Conservation (phyloP, 768 basidiomycete species). For the Termitomyces sp. region DNA sequence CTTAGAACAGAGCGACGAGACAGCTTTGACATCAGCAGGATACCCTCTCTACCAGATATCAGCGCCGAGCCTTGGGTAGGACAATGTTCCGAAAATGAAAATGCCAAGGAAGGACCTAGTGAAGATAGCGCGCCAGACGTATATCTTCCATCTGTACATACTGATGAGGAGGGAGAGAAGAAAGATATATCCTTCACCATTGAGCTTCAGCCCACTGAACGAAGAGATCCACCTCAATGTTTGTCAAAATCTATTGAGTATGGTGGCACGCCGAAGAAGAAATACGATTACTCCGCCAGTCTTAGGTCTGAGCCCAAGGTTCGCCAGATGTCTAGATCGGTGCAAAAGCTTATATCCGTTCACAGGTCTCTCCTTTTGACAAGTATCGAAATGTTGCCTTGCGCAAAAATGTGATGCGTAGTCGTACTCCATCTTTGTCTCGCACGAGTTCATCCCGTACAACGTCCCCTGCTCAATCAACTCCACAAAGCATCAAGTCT, state of each 20-base stretch:
- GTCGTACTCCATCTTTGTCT: conserved; percentile 63
- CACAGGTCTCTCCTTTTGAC: conserved; percentile 53
- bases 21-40: conserved; percentile 57
- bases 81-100: conserved; percentile 30
- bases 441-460: conserved; percentile 52
- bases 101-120: conserved; percentile 33
- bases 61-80: conserved; percentile 23
- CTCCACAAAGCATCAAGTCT: conserved; percentile 53
- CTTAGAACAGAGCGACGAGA: conserved; percentile 27
- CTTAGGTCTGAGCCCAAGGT: conserved; percentile 60
- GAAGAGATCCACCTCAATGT: conserved; percentile 45
- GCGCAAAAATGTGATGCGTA: conserved; percentile 43
- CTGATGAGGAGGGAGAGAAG: conserved; percentile 25
- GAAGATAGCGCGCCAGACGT: conserved; percentile 48
- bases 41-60: conserved; percentile 46
- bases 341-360: neutral
- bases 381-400: conserved; percentile 60
- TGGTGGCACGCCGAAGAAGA: conserved; percentile 43
- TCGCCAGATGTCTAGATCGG: conserved; percentile 6
- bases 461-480: conserved; percentile 59
- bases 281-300: conserved; percentile 52
- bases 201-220: conserved; percentile 51
- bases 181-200: conserved; percentile 50
- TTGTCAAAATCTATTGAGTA: conserved; percentile 25
- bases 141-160: conserved; percentile 43